Evolutionary conservation across 129 eudicot species (phyloP).

Genomic region (Oenanthe sinensis): DNA sequence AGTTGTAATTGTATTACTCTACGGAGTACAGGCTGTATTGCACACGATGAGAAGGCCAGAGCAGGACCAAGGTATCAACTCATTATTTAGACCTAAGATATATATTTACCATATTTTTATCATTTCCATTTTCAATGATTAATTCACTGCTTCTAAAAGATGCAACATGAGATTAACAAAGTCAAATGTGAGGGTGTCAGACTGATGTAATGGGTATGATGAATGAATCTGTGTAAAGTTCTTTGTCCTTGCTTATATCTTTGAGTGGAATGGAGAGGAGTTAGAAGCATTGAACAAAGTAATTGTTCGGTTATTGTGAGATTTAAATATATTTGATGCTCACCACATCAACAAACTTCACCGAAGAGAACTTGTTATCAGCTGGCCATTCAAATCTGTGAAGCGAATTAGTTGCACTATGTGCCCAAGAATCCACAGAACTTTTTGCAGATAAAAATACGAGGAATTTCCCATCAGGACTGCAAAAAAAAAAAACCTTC

Average conservation of each 20-base stretch:
- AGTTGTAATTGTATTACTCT: no score
- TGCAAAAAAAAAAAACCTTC: conserved; percentile 37
- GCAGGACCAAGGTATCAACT: no score
- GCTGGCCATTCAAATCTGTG: conserved; percentile 78
- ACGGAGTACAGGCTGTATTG: no score
- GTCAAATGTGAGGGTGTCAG: not conserved
- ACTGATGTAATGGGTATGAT: not conserved
- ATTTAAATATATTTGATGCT: conserved; percentile 13
- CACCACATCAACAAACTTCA: conserved; percentile 70
- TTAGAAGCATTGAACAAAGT: not conserved
- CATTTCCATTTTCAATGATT: not conserved
- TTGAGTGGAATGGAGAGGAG: not conserved
- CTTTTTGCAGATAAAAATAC: conserved; percentile 80
- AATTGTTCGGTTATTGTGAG: not conserved
- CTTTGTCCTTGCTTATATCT: not conserved
- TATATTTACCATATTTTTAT: not conserved
- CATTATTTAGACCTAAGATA: no score
- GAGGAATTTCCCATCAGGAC: conserved; percentile 85
- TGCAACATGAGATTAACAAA: not conserved
- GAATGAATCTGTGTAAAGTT: not conserved
- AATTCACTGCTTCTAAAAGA: not conserved
- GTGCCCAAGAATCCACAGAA: conserved; percentile 82
- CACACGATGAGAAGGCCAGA: no score
- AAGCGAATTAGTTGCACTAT: conserved; percentile 80
- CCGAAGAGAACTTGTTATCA: conserved; percentile 34